phyloP scores from a whole-genome alignment of 1,284 basidiomycete genomes.

The Trichosporon asahii region DNA sequence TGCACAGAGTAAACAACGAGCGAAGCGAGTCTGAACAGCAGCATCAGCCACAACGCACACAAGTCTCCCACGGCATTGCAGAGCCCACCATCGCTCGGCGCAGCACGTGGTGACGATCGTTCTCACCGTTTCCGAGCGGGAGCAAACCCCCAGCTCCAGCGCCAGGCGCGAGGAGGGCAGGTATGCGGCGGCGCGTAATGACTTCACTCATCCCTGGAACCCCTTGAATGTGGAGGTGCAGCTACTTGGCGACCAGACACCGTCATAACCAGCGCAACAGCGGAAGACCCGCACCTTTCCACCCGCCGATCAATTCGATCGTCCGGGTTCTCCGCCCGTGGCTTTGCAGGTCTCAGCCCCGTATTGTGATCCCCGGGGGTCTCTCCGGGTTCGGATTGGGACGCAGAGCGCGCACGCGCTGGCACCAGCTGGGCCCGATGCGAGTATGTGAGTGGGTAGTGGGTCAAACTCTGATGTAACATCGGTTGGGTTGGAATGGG shows the following conservation, averaged over 20 bases:
- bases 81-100: neutral
- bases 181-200: neutral
- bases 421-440: no score
- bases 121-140: no score
- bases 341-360: neutral
- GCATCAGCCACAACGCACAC: no score
- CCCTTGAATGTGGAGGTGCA: neutral
- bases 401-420: no score
- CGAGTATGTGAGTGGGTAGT: neutral
- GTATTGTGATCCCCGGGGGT: no score
- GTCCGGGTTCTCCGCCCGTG: neutral
- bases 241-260: no score
- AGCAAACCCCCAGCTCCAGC: neutral
- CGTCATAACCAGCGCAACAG: no score
- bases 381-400: no score
- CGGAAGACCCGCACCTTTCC: no score
- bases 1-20: neutral
- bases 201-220: neutral
- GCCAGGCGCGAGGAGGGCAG: neutral
- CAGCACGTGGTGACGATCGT: neutral
- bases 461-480: neutral
- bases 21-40: neutral
- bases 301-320: neutral
- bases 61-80: neutral
- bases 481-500: neutral